Evolutionary conservation across 768 basidiomycete genomes (phyloP).

Genomic region (Kwoniella sp.): DNA sequence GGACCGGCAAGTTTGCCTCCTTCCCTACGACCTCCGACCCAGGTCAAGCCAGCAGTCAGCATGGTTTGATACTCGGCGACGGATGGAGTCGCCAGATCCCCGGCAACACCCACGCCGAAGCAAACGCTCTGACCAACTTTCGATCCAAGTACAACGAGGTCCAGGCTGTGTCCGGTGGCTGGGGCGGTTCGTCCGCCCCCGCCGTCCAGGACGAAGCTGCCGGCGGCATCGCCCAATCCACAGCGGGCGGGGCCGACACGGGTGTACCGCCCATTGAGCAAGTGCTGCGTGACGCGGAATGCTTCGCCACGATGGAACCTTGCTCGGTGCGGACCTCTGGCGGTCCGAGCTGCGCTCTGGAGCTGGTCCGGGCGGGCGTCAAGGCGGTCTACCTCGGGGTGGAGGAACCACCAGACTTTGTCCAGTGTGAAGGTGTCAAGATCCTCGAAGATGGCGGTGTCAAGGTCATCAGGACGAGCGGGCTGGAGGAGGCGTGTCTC

Average conservation of each 20-base stretch:
- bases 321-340: conserved; percentile 88
- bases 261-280: conserved; percentile 52
- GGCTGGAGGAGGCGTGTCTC: conserved; percentile 75
- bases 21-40: conserved; percentile 12
- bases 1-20: conserved; percentile 20
- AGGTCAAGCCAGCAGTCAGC: not conserved
- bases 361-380: conserved; percentile 66
- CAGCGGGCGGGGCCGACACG: conserved; percentile 1
- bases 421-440: conserved; percentile 79
- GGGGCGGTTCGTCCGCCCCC: not conserved
- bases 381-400: conserved; percentile 76
- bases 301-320: conserved; percentile 95
- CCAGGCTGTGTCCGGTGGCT: conserved; percentile 4
- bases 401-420: conserved; percentile 88
- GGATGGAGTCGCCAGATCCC: conserved; percentile 83
- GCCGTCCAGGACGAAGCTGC: not conserved
- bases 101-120: conserved; percentile 96
- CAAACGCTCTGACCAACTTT: conserved; percentile 79
- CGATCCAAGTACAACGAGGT: conserved; percentile 48
- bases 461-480: conserved; percentile 48
- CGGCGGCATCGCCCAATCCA: not conserved
- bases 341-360: conserved; percentile 76
- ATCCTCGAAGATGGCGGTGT: conserved; percentile 52
- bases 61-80: conserved; percentile 60
- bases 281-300: conserved; percentile 62